Percentiles rank a stretch among this genome's conserved stretches.
Evolutionary conservation across 768 basidiomycete genomes (phyloP).

Genomic region (Boletus rubropictus): DNA sequence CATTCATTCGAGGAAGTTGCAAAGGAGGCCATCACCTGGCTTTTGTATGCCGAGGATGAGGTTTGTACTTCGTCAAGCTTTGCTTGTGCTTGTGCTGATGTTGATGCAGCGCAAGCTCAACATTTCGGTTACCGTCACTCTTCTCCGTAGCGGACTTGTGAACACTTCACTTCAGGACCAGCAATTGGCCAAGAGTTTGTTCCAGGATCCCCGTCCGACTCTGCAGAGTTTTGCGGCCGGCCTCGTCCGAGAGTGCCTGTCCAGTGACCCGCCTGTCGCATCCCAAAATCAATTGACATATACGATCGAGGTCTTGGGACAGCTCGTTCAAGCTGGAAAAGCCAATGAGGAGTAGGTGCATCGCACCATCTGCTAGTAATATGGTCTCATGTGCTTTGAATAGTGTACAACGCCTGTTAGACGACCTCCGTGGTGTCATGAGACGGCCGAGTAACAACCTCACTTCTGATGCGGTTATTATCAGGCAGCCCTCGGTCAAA

Average conservation of each 20-base stretch:
- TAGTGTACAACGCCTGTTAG: constrained; percentile 68
- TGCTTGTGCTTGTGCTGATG: constrained; percentile 3
- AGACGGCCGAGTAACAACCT: constrained; percentile 40
- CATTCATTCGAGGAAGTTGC: constrained; percentile 86
- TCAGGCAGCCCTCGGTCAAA: constrained; percentile 49
- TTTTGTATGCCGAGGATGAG: constrained; percentile 94
- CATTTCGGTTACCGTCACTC: constrained; percentile 85
- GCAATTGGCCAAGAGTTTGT: constrained; percentile 81
- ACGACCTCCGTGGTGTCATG: constrained; percentile 71
- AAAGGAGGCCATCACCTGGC: constrained; percentile 95
- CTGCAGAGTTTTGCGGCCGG: constrained; percentile 78
- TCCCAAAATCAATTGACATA: constrained; percentile 74
- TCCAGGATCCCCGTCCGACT: constrained; percentile 69
- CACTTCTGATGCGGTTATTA: constrained; percentile 33
- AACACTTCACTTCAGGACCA: constrained; percentile 75
- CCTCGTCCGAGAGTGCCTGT: constrained; percentile 81
- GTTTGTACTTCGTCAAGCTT: constrained; percentile 38
- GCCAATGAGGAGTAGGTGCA: constrained; percentile 76
- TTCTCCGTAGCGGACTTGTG: constrained; percentile 80
- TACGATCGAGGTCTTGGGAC: constrained; percentile 74
- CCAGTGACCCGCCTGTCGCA: constrained; percentile 74
- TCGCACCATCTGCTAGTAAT: neutral
- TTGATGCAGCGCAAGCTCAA: constrained; percentile 83
- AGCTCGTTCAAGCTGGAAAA: constrained; percentile 67
- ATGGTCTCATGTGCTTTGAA: neutral